Base-by-base conservation (phyloP, 1,284 basidiomycete species). In the Malassezia arunalokei region DNA sequence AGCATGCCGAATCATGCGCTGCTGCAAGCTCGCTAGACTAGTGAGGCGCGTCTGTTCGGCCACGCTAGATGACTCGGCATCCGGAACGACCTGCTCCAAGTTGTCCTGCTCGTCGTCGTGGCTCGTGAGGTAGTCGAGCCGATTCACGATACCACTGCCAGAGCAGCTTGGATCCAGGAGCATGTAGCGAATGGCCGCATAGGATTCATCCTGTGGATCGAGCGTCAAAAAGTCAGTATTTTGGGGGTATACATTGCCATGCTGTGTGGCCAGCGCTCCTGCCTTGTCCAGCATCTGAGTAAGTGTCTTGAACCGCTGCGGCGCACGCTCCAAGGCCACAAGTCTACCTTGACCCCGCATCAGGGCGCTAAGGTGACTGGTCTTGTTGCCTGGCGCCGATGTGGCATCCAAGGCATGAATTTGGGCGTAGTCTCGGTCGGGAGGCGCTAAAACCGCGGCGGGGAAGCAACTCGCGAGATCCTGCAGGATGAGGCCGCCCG, bases 401-500 rank as follows among this genome's bases (percentile, higher is more conserved):
- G 91, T 98, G 5, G 88, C 91, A 74, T 98, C 94, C 43, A 98
- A 84, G 32, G 90, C 87, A 2, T 35, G 47, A 3, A 35, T 51
- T 24, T 17, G 15, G 15, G 15, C 20, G 30, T 40, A 12, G 45
- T n/a, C 42, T 27, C 17, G 46, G 42, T 46, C 30, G 6, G 43
- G 49, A 1, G 60, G 56, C 39, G 62, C 52, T n/a, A 72, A 51
- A 5, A 96, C 80, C 49, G 82, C 78, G 0, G 92, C 89, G 8
- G 94, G 90, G 72, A 98, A 90, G 75, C 94, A 99, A 43, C 86
- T 90, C 11, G 94, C 92, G 73, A 96, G 92, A 75, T 99, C 94
- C 74, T 99, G 94, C 8, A 96, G 77, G 52, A 99, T 89, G 30
- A 98, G 76, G 63, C 82, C 83, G 31, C 86, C 87, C n/a, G 78